phyloP scores from a whole-genome alignment of 805 yeast species.

The Yarrowia keelungensis region DNA sequence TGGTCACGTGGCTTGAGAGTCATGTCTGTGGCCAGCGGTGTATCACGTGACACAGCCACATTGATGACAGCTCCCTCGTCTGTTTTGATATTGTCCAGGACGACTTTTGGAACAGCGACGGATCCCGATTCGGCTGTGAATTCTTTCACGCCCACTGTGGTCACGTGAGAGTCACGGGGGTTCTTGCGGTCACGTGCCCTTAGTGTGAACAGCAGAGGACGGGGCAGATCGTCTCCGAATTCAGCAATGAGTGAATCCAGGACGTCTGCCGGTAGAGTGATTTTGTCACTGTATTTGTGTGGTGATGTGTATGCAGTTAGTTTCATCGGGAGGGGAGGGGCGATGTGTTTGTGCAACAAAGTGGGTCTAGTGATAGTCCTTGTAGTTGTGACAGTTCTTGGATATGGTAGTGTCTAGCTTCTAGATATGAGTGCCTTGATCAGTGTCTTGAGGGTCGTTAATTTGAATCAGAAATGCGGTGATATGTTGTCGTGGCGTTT shows the following conservation, averaged over 20 bases:
- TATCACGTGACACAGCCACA: slow-evolving; percentile 46
- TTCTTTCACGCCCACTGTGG: slow-evolving; percentile 57
- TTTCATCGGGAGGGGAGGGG: no score
- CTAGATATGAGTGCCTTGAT: no score
- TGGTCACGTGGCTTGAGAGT: slow-evolving; percentile 54
- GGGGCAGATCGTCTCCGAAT: slow-evolving; percentile 40
- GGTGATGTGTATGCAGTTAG: neutral
- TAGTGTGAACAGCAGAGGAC: slow-evolving; percentile 54
- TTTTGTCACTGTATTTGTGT: slow-evolving; percentile 45
- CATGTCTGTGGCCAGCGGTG: slow-evolving; percentile 59
- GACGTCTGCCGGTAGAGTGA: slow-evolving; percentile 47
- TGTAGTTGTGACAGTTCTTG: no score
- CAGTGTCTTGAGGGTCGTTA: no score
- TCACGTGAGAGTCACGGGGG: slow-evolving; percentile 40
- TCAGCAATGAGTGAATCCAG: slow-evolving; percentile 45
- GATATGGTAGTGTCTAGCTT: no score
- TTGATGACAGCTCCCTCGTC: slow-evolving; percentile 41
- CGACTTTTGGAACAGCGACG: slow-evolving; percentile 52
- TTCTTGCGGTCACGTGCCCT: slow-evolving; percentile 44
- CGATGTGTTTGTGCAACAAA: neutral
- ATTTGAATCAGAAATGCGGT: neutral
- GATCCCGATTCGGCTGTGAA: slow-evolving; percentile 54
- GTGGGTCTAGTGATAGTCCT: no score
- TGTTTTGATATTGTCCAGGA: slow-evolving; percentile 49
- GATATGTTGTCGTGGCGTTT: no score